These are phyloP conservation scores for Pascua guehoae DNA, from an alignment of 1,284 basidiomycete species.

Conservation along the genomic window DNA sequence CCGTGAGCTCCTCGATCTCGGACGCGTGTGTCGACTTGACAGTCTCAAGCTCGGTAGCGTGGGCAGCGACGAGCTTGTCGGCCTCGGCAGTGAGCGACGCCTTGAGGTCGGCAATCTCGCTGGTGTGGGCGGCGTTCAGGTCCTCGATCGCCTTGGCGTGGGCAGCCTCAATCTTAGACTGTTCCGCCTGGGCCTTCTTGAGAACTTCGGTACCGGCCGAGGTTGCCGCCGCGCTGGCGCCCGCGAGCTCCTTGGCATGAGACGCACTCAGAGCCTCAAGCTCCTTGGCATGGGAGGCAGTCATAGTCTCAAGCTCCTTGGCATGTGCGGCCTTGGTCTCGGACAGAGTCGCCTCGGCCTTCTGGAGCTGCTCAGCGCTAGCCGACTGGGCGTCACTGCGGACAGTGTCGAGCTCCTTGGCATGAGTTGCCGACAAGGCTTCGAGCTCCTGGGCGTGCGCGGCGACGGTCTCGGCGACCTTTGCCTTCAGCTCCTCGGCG, in stretches of 20 bases:
- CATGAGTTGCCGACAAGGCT: not conserved
- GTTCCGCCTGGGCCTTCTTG: not conserved
- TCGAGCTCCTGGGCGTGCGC: constrained; percentile 4
- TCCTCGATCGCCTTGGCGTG: not conserved
- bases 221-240: not conserved
- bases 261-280: constrained; percentile 7
- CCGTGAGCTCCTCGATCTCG: not conserved
- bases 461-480: not conserved
- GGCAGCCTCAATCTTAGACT: not conserved
- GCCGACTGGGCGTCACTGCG: too few species aligned
- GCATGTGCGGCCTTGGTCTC: not conserved
- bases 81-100: constrained; percentile 14
- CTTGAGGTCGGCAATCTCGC: constrained; percentile 6
- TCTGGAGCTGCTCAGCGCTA: constrained; percentile 1
- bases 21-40: constrained; percentile 21
- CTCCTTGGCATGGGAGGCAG: not conserved
- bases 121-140: not conserved
- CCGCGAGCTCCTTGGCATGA: constrained; percentile 1
- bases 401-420: constrained; percentile 5
- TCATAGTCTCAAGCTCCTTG: constrained; percentile 8
- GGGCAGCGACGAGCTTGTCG: constrained; percentile 18
- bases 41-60: constrained; percentile 25
- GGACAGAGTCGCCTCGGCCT: not conserved
- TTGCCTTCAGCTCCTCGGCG: not conserved
- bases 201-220: constrained; percentile 6